Conservation (phyloP, 768 basidiomycete species). For the Mycena vitilis region DNA sequence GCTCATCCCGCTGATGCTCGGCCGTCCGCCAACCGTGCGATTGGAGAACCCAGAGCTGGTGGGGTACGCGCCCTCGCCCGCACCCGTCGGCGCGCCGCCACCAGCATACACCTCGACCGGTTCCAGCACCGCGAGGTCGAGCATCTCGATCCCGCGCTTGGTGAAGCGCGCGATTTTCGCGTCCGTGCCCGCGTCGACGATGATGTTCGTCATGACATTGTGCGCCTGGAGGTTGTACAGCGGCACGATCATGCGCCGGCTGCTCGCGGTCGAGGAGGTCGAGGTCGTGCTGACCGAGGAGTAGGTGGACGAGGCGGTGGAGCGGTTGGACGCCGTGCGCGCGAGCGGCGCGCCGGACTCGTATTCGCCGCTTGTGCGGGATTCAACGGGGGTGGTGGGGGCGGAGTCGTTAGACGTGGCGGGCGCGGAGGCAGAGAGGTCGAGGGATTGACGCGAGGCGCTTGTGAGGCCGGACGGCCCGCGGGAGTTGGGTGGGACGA, state of each 20-base stretch:
- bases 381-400: constrained; percentile 41
- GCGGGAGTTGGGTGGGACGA: constrained; percentile 77
- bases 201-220: constrained; percentile 86
- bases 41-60: constrained; percentile 25
- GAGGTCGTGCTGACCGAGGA: constrained; percentile 43
- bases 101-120: constrained; percentile 74
- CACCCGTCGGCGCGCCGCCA: constrained; percentile 45
- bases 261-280: constrained; percentile 56
- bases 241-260: constrained; percentile 83
- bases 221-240: constrained; percentile 91
- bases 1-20: constrained; percentile 18
- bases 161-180: constrained; percentile 85
- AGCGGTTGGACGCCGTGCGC: constrained; percentile 70
- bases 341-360: constrained; percentile 41
- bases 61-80: constrained; percentile 1
- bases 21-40: constrained; percentile 27
- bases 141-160: constrained; percentile 79
- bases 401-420: constrained; percentile 40
- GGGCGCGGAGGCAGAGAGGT: constrained; percentile 48
- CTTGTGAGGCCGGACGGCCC: constrained; percentile 51
- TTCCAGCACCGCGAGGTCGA: constrained; percentile 83
- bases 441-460: constrained; percentile 57
- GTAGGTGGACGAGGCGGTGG: constrained; percentile 49
- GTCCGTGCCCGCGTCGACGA: constrained; percentile 90
- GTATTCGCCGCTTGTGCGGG: constrained; percentile 30